phyloP scores from a whole-genome alignment of 2,329 filamentous ascomycete genomes.

The Ustulina deusta region DNA sequence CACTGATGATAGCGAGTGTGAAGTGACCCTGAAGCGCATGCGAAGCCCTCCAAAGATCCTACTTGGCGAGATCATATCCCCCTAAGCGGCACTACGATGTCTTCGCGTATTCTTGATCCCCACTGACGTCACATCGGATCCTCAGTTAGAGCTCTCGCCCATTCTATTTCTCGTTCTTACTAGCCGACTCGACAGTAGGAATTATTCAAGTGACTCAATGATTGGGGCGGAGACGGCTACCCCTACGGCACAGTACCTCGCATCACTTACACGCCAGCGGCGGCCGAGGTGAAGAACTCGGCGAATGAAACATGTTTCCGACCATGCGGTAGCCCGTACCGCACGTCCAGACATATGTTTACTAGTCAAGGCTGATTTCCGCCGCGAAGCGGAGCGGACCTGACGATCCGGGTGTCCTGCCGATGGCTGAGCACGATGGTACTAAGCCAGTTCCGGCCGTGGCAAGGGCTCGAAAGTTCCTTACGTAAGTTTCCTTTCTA shows the following conservation, averaged over 20 bases:
- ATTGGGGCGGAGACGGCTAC: slow-evolving; percentile 4
- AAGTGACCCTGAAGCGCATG: background rate
- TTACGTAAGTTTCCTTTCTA: slow-evolving; percentile 18
- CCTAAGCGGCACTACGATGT: slow-evolving; percentile 14
- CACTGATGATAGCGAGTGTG: background rate
- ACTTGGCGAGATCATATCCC: slow-evolving; percentile 2
- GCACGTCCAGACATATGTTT: slow-evolving; percentile 8
- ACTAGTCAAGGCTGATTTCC: slow-evolving; percentile 17
- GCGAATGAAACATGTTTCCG: slow-evolving; percentile 10
- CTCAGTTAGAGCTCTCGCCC: background rate
- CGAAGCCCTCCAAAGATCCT: slow-evolving; percentile 9
- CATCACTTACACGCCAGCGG: background rate
- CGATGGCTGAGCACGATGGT: slow-evolving; percentile 27
- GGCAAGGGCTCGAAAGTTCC: slow-evolving; percentile 3
- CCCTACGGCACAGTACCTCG: slow-evolving; percentile 25
- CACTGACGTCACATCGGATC: background rate
- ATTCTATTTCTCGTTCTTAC: slow-evolving; percentile 17
- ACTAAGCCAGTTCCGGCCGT: slow-evolving; percentile 24
- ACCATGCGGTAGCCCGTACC: background rate
- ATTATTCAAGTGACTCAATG: slow-evolving; percentile 1
- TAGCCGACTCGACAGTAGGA: slow-evolving; percentile 2
- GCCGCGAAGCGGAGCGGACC: background rate
- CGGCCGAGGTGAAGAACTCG: background rate
- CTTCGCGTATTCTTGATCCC: slow-evolving; percentile 2
- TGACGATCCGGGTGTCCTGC: slow-evolving; percentile 16